Conservation (phyloP, 2,329 filamentous ascomycete species). For the Ilyonectria robusta region DNA sequence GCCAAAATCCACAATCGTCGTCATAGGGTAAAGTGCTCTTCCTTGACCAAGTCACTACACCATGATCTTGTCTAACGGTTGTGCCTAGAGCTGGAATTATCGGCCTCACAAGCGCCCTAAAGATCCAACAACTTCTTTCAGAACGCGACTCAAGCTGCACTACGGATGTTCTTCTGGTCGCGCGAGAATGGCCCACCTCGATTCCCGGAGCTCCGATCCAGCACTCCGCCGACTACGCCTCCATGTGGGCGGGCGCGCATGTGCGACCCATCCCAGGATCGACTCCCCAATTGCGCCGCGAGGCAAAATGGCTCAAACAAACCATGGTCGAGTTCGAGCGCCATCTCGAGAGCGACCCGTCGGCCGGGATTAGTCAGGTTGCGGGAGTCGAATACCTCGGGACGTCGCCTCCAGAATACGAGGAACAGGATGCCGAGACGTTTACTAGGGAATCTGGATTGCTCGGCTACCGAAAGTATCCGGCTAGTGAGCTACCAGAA, state of each 20-base stretch:
- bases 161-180: constrained; percentile 45
- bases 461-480: constrained; percentile 48
- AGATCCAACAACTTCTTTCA: constrained; percentile 53
- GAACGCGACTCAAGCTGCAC: constrained; percentile 2
- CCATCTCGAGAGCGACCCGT: constrained; percentile 44
- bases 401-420: constrained; percentile 57
- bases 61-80: background rate
- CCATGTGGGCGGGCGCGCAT: constrained; percentile 71
- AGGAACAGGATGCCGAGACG: constrained; percentile 43
- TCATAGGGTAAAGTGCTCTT: constrained; percentile 43
- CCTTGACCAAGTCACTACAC: too few relatives aligned
- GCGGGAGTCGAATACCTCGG: constrained; percentile 68
- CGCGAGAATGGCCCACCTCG: constrained; percentile 54
- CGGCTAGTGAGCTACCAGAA: constrained; percentile 55
- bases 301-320: constrained; percentile 51
- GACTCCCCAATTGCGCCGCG: constrained; percentile 50
- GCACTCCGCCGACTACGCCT: constrained; percentile 63
- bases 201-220: constrained; percentile 48
- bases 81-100: constrained; percentile 65
- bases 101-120: constrained; percentile 64
- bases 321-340: constrained; percentile 46
- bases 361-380: constrained; percentile 63
- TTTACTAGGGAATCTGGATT: constrained; percentile 50
- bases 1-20: constrained; percentile 42
- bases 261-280: constrained; percentile 64